Conservation (phyloP, 257 asterid genomes). For the Solanum chiquidenum region DNA sequence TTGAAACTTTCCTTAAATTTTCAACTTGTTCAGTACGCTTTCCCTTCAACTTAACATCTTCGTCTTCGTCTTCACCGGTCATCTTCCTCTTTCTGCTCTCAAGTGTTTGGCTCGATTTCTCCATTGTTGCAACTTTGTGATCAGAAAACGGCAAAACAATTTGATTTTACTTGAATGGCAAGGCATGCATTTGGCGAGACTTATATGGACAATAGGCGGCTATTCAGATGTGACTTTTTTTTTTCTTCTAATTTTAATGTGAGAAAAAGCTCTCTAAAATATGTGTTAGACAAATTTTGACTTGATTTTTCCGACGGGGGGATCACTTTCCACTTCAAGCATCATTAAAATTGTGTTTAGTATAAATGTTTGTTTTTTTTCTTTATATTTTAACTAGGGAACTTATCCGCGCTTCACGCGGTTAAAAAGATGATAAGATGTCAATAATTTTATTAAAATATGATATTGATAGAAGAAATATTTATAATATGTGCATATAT, state of each 20-base stretch:
- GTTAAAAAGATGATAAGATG: no score
- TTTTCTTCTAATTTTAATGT: no score
- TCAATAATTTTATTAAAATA: no score
- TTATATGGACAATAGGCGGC: no score
- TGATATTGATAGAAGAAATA: no score
- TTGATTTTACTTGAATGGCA: neutral
- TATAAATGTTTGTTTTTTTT: no score
- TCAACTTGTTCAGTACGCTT: neutral
- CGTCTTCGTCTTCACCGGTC: neutral
- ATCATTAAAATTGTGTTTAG: neutral
- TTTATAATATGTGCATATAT: no score
- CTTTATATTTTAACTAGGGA: no score
- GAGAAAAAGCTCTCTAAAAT: neutral
- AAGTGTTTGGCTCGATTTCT: neutral
- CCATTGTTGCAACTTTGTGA: neutral
- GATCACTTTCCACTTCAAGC: neutral
- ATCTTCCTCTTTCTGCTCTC: neutral
- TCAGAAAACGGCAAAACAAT: neutral
- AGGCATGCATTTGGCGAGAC: no score
- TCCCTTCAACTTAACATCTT: neutral
- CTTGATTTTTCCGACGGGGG: neutral
- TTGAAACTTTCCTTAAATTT: conserved; percentile 55
- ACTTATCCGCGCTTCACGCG: no score
- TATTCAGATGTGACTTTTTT: no score
- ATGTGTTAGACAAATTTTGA: neutral